Evolutionary conservation across 1,139 yeast genomes (phyloP).

Genomic region (Petasospora fabianii): DNA sequence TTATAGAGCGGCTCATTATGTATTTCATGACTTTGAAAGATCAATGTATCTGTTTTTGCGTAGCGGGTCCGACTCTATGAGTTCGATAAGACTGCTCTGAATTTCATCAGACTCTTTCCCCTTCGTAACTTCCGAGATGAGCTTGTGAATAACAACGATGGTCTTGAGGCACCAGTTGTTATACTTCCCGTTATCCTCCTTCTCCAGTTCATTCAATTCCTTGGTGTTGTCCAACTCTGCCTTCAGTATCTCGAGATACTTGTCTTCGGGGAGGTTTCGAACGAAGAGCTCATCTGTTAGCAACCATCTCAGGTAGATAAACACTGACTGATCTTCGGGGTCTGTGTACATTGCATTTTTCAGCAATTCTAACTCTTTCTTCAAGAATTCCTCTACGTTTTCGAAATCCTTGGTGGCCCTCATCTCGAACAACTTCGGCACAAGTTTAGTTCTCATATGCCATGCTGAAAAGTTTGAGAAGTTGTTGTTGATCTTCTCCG

Average conservation of each 20-base stretch:
- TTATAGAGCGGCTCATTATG: too few species aligned
- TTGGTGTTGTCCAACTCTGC: constrained; percentile 38
- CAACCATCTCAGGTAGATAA: constrained; percentile 88
- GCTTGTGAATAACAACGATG: constrained; percentile 40
- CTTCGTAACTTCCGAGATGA: constrained; percentile 2
- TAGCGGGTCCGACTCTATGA: constrained; percentile 65
- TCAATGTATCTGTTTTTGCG: constrained; percentile 58
- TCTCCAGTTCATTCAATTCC: constrained; percentile 59
- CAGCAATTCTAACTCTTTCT: constrained; percentile 61
- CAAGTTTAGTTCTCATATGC: constrained; percentile 80
- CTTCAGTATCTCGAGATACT: constrained; percentile 34
- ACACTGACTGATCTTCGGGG: constrained; percentile 88
- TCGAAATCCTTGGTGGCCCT: constrained; percentile 27
- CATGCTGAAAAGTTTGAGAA: constrained; percentile 94
- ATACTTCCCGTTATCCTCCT: constrained; percentile 53
- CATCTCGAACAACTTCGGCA: constrained; percentile 46
- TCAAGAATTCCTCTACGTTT: constrained; percentile 38
- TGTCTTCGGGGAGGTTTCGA: constrained; percentile 26
- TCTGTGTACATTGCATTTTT: constrained; percentile 89
- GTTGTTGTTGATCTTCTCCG: constrained; percentile 70
- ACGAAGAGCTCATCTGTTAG: constrained; percentile 52
- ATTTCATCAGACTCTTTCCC: constrained; percentile 21
- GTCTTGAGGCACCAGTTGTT: constrained; percentile 70
- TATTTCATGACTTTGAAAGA: constrained; percentile 7
- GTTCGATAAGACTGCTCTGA: constrained; percentile 34